Conservation (phyloP, 129 eudicot genomes). For the Flaveria brownii region DNA sequence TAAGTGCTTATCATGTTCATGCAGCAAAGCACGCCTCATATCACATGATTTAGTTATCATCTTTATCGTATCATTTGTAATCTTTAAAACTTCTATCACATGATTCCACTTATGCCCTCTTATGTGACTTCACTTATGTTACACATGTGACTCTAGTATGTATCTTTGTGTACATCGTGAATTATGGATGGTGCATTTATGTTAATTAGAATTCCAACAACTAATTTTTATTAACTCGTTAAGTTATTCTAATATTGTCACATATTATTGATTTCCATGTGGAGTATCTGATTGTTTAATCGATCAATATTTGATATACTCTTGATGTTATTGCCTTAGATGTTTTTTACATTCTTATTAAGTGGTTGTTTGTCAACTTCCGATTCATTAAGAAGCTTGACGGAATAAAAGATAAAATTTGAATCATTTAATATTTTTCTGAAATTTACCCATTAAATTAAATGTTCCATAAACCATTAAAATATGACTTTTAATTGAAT, state of each 20-base stretch:
- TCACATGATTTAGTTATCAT: conserved; percentile 4
- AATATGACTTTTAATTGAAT: too few species aligned
- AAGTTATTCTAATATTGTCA: neutral
- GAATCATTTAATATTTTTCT: too few species aligned
- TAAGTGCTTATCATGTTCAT: neutral
- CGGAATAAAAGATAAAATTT: too few species aligned
- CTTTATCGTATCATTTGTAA: neutral
- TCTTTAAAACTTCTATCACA: neutral
- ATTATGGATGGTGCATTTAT: neutral
- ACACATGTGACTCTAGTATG: conserved; percentile 1
- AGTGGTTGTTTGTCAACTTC: too few species aligned
- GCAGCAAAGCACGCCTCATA: neutral
- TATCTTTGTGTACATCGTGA: neutral
- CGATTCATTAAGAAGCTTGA: too few species aligned
- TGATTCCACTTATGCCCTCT: neutral
- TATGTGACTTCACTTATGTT: conserved; percentile 10
- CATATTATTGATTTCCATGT: neutral
- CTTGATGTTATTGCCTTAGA: too few species aligned
- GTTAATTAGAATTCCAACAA: neutral
- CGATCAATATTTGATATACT: too few species aligned
- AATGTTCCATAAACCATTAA: too few species aligned
- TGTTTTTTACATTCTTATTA: too few species aligned
- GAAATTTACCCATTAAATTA: too few species aligned
- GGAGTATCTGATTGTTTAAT: too few species aligned
- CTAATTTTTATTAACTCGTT: neutral